Evolutionary conservation across 2,329 filamentous ascomycete genomes (phyloP).

Genomic region (Hypomyces perniciosus): DNA sequence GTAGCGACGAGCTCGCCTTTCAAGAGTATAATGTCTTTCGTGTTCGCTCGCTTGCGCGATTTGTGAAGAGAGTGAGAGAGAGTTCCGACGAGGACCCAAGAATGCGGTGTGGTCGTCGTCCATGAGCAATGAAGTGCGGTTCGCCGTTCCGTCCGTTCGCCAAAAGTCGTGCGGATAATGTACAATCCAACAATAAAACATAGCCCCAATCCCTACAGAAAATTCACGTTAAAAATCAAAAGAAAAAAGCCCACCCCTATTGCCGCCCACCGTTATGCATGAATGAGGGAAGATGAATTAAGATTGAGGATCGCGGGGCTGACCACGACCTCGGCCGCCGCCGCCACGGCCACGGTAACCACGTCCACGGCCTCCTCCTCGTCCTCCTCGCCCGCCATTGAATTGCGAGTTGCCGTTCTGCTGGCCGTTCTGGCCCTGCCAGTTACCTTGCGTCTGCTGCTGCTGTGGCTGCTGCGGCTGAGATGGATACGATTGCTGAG

Average conservation of each 20-base stretch:
- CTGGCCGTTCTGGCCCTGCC: constrained; percentile 35
- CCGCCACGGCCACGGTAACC: constrained; percentile 30
- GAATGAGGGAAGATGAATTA: constrained; percentile 23
- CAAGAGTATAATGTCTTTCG: constrained; percentile 6
- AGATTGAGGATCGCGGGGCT: constrained; percentile 30
- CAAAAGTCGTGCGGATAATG: constrained; percentile 33
- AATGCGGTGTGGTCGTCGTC: constrained; percentile 19
- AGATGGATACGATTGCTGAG: constrained; percentile 6
- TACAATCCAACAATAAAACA: constrained; percentile 36
- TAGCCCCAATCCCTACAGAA: constrained; percentile 24
- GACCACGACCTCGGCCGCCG: constrained; percentile 30
- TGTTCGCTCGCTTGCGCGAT: constrained; percentile 17
- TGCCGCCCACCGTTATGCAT: constrained; percentile 22
- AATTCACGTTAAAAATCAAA: constrained; percentile 23
- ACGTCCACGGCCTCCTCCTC: constrained; percentile 34
- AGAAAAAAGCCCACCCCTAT: constrained; percentile 16
- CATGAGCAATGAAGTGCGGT: constrained; percentile 27
- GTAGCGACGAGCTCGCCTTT: constrained; percentile 14
- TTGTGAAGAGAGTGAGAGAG: constrained; percentile 7
- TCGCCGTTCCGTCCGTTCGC: constrained; percentile 33
- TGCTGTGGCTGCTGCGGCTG: constrained; percentile 28
- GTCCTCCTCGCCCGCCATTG: constrained; percentile 32
- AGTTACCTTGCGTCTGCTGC: constrained; percentile 33
- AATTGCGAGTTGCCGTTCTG: constrained; percentile 32
- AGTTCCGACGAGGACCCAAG: constrained; percentile 13